These are phyloP conservation scores for Stevia rebaudiana DNA, from an alignment of 140 eudicot species.

Conservation along the genomic window DNA sequence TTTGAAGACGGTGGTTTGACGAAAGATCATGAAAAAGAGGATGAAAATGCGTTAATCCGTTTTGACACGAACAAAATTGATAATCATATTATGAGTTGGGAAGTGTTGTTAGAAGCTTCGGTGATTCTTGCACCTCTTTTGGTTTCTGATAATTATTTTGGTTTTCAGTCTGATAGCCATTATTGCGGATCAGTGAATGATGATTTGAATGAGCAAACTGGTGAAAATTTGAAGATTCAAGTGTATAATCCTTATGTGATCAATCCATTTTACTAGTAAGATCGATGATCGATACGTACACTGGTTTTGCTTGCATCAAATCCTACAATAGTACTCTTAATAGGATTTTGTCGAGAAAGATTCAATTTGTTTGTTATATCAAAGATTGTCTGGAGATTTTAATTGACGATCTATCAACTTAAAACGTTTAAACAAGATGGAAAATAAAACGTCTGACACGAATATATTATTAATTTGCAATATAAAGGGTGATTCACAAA, in stretches of 20 bases:
- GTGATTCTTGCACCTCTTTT: slow-evolving; percentile 31
- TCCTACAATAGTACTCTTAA: neutral
- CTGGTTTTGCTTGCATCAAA: slow-evolving; percentile 4
- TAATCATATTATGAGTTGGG: slow-evolving; percentile 39
- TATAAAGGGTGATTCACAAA: no score
- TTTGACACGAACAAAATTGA: slow-evolving; percentile 15
- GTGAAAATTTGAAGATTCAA: slow-evolving; percentile 45
- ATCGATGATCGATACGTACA: neutral
- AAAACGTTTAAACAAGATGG: neutral
- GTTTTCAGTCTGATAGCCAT: slow-evolving; percentile 15
- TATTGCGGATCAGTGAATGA: slow-evolving; percentile 5
- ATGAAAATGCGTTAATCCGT: slow-evolving; percentile 35
- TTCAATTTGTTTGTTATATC: slow-evolving; percentile 2
- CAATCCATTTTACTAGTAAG: slow-evolving; percentile 39
- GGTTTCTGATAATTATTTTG: slow-evolving; percentile 22
- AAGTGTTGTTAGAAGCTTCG: slow-evolving; percentile 64
- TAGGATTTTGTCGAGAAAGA: neutral
- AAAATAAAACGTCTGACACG: neutral
- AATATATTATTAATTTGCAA: no score
- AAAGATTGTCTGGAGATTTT: slow-evolving; percentile 9
- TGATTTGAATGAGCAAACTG: slow-evolving; percentile 1
- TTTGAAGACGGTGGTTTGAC: slow-evolving; percentile 18
- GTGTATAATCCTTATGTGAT: slow-evolving; percentile 35
- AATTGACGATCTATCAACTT: neutral
- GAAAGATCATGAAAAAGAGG: slow-evolving; percentile 11